Conservation (phyloP, 441 rosid species). For the Gossypium trilobum region DNA sequence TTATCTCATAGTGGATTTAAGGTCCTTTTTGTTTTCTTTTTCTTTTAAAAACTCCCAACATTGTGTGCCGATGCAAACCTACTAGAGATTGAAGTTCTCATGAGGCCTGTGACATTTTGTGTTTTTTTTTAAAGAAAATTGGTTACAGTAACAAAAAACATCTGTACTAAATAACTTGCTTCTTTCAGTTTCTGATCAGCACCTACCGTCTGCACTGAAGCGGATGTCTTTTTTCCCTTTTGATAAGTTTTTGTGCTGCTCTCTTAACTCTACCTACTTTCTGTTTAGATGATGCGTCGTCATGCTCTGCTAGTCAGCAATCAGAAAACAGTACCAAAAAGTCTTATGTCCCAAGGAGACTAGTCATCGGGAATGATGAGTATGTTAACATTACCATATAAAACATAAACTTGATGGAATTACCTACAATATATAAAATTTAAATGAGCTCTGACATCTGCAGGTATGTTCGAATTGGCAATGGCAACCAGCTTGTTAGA, state of each 20-base stretch:
- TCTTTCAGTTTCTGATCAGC: neutral
- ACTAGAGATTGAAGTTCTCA: neutral
- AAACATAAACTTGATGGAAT: neutral
- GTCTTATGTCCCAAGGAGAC: conserved; percentile 65
- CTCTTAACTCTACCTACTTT: conserved; percentile 15
- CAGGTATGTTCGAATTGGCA: conserved; percentile 93
- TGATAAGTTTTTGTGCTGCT: neutral
- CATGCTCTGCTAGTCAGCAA: conserved; percentile 29
- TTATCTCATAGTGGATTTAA: conserved; percentile 10
- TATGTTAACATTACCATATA: conserved; percentile 29
- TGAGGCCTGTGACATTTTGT: neutral
- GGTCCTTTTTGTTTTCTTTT: neutral
- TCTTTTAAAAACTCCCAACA: neutral
- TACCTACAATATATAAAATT: neutral
- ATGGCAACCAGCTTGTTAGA: conserved; percentile 89
- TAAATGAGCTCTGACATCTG: conserved; percentile 14
- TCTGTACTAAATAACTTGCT: neutral
- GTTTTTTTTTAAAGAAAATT: neutral
- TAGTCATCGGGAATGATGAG: conserved; percentile 86
- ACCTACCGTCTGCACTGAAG: neutral
- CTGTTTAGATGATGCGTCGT: conserved; percentile 45
- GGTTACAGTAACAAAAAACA: neutral
- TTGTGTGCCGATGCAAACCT: neutral
- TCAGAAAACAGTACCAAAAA: conserved; percentile 41
- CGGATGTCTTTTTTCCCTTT: neutral